Evolutionary conservation across 2,329 filamentous ascomycete genomes (phyloP), one percentile per base, ranked within the genome.

Genomic region (Daldinia sp.): DNA sequence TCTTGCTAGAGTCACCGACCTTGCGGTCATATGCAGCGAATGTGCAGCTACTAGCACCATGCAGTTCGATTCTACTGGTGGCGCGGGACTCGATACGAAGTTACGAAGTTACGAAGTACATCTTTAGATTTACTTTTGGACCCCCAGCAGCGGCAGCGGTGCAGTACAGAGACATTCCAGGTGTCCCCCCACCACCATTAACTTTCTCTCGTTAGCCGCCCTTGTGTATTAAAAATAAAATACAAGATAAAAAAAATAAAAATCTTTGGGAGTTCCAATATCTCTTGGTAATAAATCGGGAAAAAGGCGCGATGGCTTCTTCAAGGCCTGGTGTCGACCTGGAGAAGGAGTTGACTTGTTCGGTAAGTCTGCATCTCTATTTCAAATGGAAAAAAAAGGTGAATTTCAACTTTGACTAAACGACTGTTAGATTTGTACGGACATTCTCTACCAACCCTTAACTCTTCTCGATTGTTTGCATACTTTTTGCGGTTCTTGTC

Each of bases 321-420:
- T 77, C 81, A 73, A 82, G 80, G 70, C 77, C 80, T 65, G 81
- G 79, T 61, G 77, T 88, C 73, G 92, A 96, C 77, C 83, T 97
- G 71, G 95, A 97, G 81, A 94, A 90, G 78, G 95, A 99, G 85
- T 82, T 98, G 80, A 94, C 90, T 55, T 98, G 94, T 82, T 96
- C 94, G 76, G 94, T 97, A 85, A 80, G 91, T 87, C 39, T 45
- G 54, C 49, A 59, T 60, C 23, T 48, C n/a, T 35, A n/a, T 29
- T 13, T 21, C 11, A 29, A 23, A 25, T 58, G 49, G 47, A 63
- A 48, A 63, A 32, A 13, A 52, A 50, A 19, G 41, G 23, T 21
- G 17, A 13, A 59, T 58, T 59, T 52, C 41, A 39, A 30, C 39
- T 45, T 25, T 41, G 29, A 50, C 60, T 59, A 53, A 70, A 55